Evolutionary conservation across 2,329 filamentous ascomycete species (phyloP).

Genomic region (Aspergillus jensenii): DNA sequence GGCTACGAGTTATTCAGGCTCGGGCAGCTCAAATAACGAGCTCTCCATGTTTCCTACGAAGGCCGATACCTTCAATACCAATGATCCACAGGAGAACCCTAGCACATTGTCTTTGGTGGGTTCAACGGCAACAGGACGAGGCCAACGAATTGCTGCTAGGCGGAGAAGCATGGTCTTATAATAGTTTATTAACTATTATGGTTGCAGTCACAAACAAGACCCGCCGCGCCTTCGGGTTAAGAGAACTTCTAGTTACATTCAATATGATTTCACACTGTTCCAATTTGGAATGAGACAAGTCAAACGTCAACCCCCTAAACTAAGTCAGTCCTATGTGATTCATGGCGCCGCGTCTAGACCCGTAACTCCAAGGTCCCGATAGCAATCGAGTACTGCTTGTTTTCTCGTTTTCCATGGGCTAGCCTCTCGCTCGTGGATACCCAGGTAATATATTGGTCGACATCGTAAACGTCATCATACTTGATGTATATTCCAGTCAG

Average conservation of each 20-base stretch:
- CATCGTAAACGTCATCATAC: not conserved
- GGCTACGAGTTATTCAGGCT: not conserved
- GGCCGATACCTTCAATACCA: not conserved
- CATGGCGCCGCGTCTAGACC: no score
- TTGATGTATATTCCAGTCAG: not conserved
- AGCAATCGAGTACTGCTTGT: not conserved
- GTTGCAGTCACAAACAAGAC: not conserved
- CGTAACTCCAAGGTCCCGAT: not conserved
- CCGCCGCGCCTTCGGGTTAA: not conserved
- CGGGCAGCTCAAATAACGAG: not conserved
- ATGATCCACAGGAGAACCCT: constrained; percentile 7
- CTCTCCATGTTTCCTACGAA: not conserved
- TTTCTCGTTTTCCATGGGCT: not conserved
- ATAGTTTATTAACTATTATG: not conserved
- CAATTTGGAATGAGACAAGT: not conserved
- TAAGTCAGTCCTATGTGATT: not conserved
- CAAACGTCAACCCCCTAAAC: not conserved
- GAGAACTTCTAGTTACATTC: not conserved
- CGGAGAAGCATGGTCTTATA: constrained; percentile 44
- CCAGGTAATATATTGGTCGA: not conserved
- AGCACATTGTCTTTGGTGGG: constrained; percentile 15
- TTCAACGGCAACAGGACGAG: constrained; percentile 21
- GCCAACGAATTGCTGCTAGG: constrained; percentile 33
- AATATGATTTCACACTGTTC: not conserved
- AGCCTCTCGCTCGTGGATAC: not conserved